phyloP scores from a whole-genome alignment of 1,284 basidiomycete species.

The Irpex rosettiformis region DNA sequence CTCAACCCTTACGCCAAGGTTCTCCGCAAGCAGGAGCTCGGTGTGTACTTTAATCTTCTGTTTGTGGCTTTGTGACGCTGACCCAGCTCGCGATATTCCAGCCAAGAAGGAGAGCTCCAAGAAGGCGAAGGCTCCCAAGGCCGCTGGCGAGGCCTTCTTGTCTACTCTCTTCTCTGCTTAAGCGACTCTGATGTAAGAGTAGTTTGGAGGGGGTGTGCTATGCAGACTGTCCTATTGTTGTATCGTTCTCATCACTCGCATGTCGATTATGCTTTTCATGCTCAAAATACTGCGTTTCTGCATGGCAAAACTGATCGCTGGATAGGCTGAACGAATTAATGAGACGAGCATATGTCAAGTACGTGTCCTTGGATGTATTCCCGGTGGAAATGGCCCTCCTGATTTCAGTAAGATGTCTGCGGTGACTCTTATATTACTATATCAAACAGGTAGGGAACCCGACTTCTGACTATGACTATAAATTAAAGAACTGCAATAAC shows the following conservation, averaged over 20 bases:
- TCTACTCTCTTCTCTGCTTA: slow-evolving; percentile 83
- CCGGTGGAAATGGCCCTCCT: too few species aligned
- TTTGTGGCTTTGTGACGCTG: too few species aligned
- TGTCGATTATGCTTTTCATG: slow-evolving; percentile 24
- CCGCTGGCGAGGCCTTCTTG: slow-evolving; percentile 86
- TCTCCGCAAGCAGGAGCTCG: slow-evolving; percentile 82
- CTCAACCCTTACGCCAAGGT: slow-evolving; percentile 99
- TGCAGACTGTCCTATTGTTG: slow-evolving; percentile 17
- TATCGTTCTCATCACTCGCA: slow-evolving; percentile 15
- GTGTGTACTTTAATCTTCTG: slow-evolving; percentile 42
- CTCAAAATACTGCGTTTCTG: slow-evolving; percentile 9
- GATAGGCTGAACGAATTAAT: too few species aligned
- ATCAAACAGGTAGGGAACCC: too few species aligned
- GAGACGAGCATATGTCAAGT: too few species aligned
- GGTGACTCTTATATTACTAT: too few species aligned
- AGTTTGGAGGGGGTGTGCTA: slow-evolving; percentile 6
- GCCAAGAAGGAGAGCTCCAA: slow-evolving; percentile 79
- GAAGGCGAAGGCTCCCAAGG: slow-evolving; percentile 55
- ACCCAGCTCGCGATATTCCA: too few species aligned
- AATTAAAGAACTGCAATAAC: background rate
- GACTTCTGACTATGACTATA: too few species aligned
- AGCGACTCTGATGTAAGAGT: slow-evolving; percentile 30
- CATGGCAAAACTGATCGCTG: background rate
- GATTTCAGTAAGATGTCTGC: too few species aligned
- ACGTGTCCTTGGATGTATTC: too few species aligned